phyloP scores from a whole-genome alignment of 1,284 basidiomycete genomes.

The Moesziomyces sp. region DNA sequence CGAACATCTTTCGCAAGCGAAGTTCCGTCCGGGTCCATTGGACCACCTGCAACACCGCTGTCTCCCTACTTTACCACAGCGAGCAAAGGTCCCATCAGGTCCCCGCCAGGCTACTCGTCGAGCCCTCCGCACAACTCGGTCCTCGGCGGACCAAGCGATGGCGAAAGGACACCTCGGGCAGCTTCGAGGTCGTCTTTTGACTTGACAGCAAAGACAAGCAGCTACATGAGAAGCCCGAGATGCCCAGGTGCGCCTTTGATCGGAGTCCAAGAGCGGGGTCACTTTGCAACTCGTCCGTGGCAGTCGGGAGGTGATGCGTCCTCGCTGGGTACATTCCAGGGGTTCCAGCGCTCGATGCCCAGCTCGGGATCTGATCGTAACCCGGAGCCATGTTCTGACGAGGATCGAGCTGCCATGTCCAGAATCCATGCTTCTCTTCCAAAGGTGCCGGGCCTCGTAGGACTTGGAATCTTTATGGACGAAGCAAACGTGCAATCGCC shows the following conservation, averaged over 20 bases:
- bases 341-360: neutral
- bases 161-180: conserved; percentile 30
- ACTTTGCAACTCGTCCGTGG: conserved; percentile 27
- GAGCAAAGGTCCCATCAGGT: conserved; percentile 3
- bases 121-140: neutral
- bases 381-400: neutral
- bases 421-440: conserved; percentile 19
- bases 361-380: neutral
- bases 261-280: conserved; percentile 13
- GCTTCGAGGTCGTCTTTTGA: conserved; percentile 12
- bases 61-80: conserved; percentile 23
- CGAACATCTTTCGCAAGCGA: conserved; percentile 16
- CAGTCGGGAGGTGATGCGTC: conserved; percentile 1
- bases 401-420: conserved; percentile 22
- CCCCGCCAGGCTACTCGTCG: conserved; percentile 11
- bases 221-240: conserved; percentile 1
- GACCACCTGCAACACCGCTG: conserved; percentile 33
- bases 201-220: neutral
- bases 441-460: conserved; percentile 15
- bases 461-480: conserved; percentile 38
- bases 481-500: conserved; percentile 26
- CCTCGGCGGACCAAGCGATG: conserved; percentile 5
- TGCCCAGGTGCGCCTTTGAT: conserved; percentile 42
- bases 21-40: conserved; percentile 12
- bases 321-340: conserved; percentile 19